Percentiles rank a stretch among this genome's conserved stretches.
Evolutionary conservation across 208 protist species (phyloP).

Genomic region (Leishmania braziliensis): DNA sequence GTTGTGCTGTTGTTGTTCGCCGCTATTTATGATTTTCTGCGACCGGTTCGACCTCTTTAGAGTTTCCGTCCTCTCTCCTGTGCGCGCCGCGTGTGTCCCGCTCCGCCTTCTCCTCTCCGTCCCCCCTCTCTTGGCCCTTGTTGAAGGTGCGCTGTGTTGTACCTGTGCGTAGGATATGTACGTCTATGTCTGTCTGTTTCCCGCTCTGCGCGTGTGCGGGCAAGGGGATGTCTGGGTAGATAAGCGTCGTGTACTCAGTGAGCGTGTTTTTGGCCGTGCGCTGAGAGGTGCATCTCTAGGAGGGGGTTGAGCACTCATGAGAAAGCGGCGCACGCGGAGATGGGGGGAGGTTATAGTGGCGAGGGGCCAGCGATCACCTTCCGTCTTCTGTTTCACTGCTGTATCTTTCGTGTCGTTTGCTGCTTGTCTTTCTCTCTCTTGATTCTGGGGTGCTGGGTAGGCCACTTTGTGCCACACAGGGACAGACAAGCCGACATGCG

Average conservation of each 20-base stretch:
- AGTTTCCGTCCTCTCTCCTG: not conserved
- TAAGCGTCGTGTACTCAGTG: not conserved
- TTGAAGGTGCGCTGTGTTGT: not conserved
- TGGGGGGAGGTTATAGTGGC: not conserved
- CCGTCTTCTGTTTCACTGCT: not conserved
- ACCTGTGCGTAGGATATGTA: not conserved
- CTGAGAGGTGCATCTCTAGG: not conserved
- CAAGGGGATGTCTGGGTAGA: not conserved
- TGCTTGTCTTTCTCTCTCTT: not conserved
- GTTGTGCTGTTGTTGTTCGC: not conserved
- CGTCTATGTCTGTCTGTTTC: not conserved
- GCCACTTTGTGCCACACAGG: not conserved
- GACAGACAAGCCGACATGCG: not conserved
- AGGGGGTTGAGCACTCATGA: not conserved
- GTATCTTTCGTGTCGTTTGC: too few species aligned
- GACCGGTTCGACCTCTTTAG: not conserved
- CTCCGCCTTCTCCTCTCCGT: not conserved
- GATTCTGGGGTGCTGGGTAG: not conserved
- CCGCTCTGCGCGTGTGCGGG: not conserved
- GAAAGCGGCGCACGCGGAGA: not conserved
- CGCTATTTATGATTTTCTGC: not conserved
- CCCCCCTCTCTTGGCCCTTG: not conserved
- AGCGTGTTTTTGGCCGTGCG: not conserved
- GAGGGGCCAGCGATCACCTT: not conserved
- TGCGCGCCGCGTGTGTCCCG: not conserved